Percentiles rank a stretch among this genome's conserved stretches.
These are phyloP conservation scores for Phytophthora vignae DNA, from an alignment of 352 stramenopile genomes.

Conservation along the genomic window DNA sequence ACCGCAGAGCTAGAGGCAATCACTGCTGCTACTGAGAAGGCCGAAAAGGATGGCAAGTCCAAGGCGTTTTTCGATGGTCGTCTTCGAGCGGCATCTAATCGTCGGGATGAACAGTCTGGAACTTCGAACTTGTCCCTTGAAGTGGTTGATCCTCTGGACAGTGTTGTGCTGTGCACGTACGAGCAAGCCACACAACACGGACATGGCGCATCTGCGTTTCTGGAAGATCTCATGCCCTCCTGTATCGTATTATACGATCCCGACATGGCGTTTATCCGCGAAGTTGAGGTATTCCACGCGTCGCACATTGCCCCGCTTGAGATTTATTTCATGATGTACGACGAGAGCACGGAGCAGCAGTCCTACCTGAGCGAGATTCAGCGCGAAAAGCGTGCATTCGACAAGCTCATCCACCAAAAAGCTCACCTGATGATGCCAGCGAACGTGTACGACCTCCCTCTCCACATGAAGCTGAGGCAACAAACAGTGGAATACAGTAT, in stretches of 20 bases:
- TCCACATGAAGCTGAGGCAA: conserved; percentile 76
- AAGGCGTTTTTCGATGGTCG: conserved; percentile 30
- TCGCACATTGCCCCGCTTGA: conserved; percentile 57
- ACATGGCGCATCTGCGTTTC: conserved; percentile 65
- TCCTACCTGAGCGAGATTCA: conserved; percentile 95
- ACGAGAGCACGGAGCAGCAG: conserved; percentile 96
- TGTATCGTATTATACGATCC: conserved; percentile 96
- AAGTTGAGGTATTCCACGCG: conserved; percentile 95
- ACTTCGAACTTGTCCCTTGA: conserved; percentile 59
- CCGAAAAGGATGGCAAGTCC: conserved; percentile 30
- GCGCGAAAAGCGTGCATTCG: conserved; percentile 97
- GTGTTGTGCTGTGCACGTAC: conserved; percentile 84
- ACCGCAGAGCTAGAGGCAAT: conserved; percentile 70
- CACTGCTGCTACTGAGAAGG: conserved; percentile 36
- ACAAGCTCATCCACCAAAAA: conserved; percentile 97
- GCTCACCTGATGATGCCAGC: conserved; percentile 89
- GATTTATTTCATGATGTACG: conserved; percentile 97
- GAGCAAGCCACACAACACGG: conserved; percentile 74
- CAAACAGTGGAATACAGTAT: conserved; percentile 78
- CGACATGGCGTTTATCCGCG: conserved; percentile 94
- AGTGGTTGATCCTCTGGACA: conserved; percentile 54
- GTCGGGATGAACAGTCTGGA: conserved; percentile 8
- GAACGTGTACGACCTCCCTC: conserved; percentile 88
- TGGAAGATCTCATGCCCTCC: conserved; percentile 91
- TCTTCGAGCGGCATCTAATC: conserved; percentile 16